Evolutionary conservation across 768 basidiomycete genomes (phyloP).

Genomic region (Suillus occidentalis): DNA sequence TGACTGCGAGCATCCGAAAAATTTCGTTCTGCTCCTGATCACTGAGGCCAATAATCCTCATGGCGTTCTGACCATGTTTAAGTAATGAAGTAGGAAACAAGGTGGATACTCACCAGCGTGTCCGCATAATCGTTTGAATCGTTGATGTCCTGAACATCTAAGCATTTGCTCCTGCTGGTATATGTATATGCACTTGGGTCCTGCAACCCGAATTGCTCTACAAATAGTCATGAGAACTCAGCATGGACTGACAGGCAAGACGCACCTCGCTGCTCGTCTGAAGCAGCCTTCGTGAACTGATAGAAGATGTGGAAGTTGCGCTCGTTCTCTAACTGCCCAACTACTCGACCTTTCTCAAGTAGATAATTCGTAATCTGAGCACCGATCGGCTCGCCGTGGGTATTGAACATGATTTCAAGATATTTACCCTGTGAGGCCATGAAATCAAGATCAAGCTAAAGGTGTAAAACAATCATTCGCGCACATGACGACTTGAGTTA

Average conservation of each 20-base stretch:
- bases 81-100: slow-evolving; percentile 7
- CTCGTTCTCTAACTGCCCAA: slow-evolving; percentile 95
- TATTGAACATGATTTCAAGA: slow-evolving; percentile 98
- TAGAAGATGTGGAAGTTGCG: slow-evolving; percentile 99
- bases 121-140: slow-evolving; percentile 86
- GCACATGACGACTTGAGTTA: slow-evolving; percentile 96
- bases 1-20: slow-evolving; percentile 85
- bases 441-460: neutral
- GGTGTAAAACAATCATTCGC: slow-evolving; percentile 30
- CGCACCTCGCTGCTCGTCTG: slow-evolving; percentile 83
- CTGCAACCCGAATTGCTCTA: slow-evolving; percentile 93
- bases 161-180: slow-evolving; percentile 88
- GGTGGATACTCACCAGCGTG: slow-evolving; percentile 65
- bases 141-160: slow-evolving; percentile 88
- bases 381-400: slow-evolving; percentile 88
- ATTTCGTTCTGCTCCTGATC: slow-evolving; percentile 87
- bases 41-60: slow-evolving; percentile 89
- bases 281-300: slow-evolving; percentile 96
- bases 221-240: slow-evolving; percentile 15
- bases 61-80: slow-evolving; percentile 65
- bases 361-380: slow-evolving; percentile 99
- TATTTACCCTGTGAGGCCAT: slow-evolving; percentile 81
- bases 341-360: slow-evolving; percentile 94
- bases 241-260: neutral
- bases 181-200: slow-evolving; percentile 96